phyloP scores from a whole-genome alignment of 2,329 filamentous ascomycete genomes.

The Penicillium sp. region DNA sequence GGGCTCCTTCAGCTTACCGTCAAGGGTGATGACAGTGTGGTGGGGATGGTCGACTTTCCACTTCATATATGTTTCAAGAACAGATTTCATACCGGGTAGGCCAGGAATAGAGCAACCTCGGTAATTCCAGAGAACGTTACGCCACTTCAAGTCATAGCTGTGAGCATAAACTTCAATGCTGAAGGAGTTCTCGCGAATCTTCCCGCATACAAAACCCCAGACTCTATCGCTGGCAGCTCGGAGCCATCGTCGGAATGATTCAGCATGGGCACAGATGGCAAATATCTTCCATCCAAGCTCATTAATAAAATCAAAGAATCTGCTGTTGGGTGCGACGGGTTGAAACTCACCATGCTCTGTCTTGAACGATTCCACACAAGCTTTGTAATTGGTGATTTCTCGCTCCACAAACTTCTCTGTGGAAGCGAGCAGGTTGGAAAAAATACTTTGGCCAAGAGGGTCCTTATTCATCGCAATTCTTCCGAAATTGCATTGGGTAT shows the following conservation, averaged over 20 bases:
- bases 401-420: background rate
- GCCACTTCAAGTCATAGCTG: slow-evolving; percentile 28
- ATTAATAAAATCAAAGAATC: slow-evolving; percentile 9
- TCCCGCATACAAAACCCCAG: slow-evolving; percentile 19
- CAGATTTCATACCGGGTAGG: background rate
- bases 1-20: slow-evolving; percentile 2
- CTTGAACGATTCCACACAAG: background rate
- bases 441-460: background rate
- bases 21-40: slow-evolving; percentile 7
- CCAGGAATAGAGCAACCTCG: background rate
- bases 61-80: background rate
- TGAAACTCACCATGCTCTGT: slow-evolving; percentile 1
- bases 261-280: slow-evolving; percentile 28
- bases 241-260: slow-evolving; percentile 24
- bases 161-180: slow-evolving; percentile 30
- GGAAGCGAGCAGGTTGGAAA: background rate
- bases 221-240: background rate
- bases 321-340: background rate
- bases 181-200: slow-evolving; percentile 16
- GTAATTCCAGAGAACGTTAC: slow-evolving; percentile 3
- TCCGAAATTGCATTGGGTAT: background rate
- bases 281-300: slow-evolving; percentile 28
- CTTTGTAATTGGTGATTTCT: background rate
- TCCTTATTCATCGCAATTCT: background rate
- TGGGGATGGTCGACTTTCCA: slow-evolving; percentile 16